These are phyloP conservation scores for Cryptomeria japonica DNA, from an alignment of 75 land plant genomes.

Conservation along the genomic window DNA sequence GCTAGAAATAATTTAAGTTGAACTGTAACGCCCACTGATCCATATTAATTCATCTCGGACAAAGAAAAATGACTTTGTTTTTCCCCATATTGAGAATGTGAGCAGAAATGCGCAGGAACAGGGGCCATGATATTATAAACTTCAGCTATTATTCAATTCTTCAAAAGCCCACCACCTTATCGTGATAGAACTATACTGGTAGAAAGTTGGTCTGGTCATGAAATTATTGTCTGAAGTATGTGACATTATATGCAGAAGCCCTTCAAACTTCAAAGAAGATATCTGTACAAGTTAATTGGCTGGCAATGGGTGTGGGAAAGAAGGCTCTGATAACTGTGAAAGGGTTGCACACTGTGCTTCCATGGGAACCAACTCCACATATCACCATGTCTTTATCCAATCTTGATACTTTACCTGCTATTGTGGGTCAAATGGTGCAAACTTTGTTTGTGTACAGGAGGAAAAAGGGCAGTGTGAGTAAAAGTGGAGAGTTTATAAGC, in stretches of 20 bases:
- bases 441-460: neutral
- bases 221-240: no score
- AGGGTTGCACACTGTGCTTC: neutral
- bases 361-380: neutral
- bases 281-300: neutral
- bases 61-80: no score
- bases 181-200: neutral
- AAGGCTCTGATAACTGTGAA: neutral
- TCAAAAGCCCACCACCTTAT: neutral
- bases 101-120: no score
- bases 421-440: neutral
- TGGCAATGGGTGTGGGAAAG: neutral
- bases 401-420: slow-evolving; percentile 1
- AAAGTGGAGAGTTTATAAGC: neutral
- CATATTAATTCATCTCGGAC: no score
- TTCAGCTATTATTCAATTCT: no score
- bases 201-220: neutral
- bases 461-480: neutral
- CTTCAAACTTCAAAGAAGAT: neutral
- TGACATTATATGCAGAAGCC: neutral
- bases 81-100: no score
- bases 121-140: no score
- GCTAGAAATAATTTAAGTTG: no score
- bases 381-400: neutral
- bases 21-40: no score